Evolutionary conservation across 768 basidiomycete genomes (phyloP), one percentile per base, ranked within the genome.

Genomic region (Mycena galopus): DNA sequence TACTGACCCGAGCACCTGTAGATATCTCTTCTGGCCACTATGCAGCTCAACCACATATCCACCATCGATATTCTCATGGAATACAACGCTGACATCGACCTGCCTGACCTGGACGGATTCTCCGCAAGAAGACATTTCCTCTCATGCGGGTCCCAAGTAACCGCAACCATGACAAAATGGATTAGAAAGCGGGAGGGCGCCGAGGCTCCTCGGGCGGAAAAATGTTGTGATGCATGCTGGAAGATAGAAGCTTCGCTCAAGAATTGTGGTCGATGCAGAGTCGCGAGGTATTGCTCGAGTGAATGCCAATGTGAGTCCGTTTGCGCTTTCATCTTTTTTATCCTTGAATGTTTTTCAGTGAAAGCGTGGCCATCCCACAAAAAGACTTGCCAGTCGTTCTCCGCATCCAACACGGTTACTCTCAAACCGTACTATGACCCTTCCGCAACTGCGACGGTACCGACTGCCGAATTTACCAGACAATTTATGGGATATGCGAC

Each of bases 251-350:
- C 76, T 77, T 71, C 79, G 21, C 67, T 90, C 67, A 87, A 82
- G 75, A 80, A 79, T 60, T 90, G 90, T 63, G 72, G 78, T 4
- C 79, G 80, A 32, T 91, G 90, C 59, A 83, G 82, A 19, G 76
- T 86, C 0, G 82, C 81, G 6, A 79, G 86, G 27, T 91, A 91
- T 71, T 91, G 90, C 66, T 89, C 88, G 7, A 73, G 79, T 1
- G 85, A 85, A 35, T 90, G 91, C 71, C 91, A 91, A 78, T 80
- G 90, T 89, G 75, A 4, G 88, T 0, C 61, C n/a, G 21, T 57
- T 35, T 32, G 30, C 47, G 19, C 12, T 33, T 29, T 44, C 32
- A 8, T 10, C 69, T 37, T 4, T 12, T 5, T 33, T 27, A 50
- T 39, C 39, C 53, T 58, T 55, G 32, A 42, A 32, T 12, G 10